phyloP scores from a whole-genome alignment of 176 grass and related monocot genomes.

The Triticum dicoccoides region DNA sequence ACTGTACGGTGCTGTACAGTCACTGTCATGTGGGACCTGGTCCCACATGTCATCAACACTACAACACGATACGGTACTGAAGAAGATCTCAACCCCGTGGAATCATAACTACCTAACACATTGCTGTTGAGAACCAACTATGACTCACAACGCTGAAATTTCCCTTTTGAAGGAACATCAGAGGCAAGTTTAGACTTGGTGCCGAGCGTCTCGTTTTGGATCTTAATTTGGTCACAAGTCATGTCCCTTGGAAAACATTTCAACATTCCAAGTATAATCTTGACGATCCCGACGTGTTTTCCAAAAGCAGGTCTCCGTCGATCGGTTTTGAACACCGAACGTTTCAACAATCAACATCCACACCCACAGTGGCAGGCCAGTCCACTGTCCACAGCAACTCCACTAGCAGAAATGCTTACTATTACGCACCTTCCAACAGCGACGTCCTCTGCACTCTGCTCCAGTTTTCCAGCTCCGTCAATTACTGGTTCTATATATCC shows the following conservation, averaged over 20 bases:
- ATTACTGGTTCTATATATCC: slow-evolving; percentile 3
- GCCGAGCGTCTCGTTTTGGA: no score
- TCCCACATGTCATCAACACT: no score
- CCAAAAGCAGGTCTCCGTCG: not conserved
- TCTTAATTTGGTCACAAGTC: not conserved
- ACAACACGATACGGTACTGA: no score
- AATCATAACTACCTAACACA: slow-evolving; percentile 12
- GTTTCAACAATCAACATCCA: not conserved
- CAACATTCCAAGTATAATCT: not conserved
- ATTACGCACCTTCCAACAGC: not conserved
- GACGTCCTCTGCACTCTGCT: not conserved
- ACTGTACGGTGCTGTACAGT: no score
- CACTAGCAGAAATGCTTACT: no score
- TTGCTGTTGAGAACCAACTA: not conserved
- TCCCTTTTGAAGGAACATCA: no score
- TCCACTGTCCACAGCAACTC: not conserved
- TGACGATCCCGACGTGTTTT: not conserved
- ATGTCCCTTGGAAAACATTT: not conserved
- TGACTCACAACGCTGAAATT: no score
- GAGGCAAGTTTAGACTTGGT: no score
- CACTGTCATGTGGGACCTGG: no score
- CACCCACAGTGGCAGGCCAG: not conserved
- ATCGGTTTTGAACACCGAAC: not conserved
- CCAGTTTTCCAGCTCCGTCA: not conserved
- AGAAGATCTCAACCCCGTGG: not conserved